Conservation (phyloP, 164 flowering plant species). For the Magnolia kwangsiensis region DNA sequence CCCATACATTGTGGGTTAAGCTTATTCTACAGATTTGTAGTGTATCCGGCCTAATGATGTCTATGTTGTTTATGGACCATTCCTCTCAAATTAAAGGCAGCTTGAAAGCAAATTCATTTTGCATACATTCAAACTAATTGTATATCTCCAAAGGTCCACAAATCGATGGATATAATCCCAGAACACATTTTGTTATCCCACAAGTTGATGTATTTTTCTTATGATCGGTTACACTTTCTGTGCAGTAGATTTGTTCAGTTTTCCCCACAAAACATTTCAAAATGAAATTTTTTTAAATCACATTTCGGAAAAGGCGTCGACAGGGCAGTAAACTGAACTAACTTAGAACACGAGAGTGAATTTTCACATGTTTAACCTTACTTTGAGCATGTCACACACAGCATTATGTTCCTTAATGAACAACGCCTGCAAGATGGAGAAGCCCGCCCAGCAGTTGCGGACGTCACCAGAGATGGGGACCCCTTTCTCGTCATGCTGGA, state of each 20-base stretch:
- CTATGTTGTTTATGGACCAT: no score
- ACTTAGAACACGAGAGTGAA: background rate
- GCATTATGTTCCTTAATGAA: conserved; percentile 52
- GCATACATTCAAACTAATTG: no score
- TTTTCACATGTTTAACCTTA: conserved; percentile 6
- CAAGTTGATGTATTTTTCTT: no score
- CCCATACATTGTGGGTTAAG: no score
- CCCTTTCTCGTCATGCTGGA: conserved; percentile 40
- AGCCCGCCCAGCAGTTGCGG: conserved; percentile 55
- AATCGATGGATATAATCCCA: background rate
- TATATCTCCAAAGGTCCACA: background rate
- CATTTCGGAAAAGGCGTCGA: background rate
- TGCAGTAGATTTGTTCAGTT: no score
- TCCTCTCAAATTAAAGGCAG: no score
- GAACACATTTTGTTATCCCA: background rate
- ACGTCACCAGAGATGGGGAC: conserved; percentile 51
- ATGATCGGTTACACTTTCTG: no score
- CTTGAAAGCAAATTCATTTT: no score
- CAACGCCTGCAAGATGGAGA: conserved; percentile 47
- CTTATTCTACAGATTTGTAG: no score
- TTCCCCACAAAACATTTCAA: background rate
- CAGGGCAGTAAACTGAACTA: background rate
- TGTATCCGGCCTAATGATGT: no score
- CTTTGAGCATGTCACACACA: conserved; percentile 47
- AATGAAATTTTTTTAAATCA: no score